Conservation (phyloP, 768 basidiomycete species). For the Russula sp. region DNA sequence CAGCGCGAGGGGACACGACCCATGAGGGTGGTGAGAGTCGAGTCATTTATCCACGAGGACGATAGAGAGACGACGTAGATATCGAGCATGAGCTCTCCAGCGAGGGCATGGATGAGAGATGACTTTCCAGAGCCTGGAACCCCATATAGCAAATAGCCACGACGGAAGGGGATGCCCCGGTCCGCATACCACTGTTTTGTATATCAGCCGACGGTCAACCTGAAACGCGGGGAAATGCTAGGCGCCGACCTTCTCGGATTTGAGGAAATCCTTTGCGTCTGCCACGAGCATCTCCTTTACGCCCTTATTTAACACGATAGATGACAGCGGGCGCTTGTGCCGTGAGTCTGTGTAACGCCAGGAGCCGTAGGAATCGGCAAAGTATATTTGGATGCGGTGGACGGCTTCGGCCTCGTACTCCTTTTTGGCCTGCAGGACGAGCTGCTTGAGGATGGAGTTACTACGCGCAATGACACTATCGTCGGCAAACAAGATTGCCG, state of each 20-base stretch:
- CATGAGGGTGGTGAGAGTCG: constrained; percentile 79
- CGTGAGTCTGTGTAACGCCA: constrained; percentile 87
- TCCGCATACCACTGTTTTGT: constrained; percentile 76
- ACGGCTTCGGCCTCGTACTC: constrained; percentile 84
- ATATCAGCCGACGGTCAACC: constrained; percentile 7
- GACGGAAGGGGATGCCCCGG: constrained; percentile 85
- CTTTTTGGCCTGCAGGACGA: constrained; percentile 83
- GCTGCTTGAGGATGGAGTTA: constrained; percentile 79
- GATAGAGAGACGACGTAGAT: constrained; percentile 88
- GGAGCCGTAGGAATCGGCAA: constrained; percentile 79
- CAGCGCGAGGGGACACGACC: constrained; percentile 78
- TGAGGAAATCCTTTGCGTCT: constrained; percentile 78
- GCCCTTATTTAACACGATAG: constrained; percentile 81
- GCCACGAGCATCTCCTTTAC: constrained; percentile 85
- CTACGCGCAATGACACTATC: constrained; percentile 75
- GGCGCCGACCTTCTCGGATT: constrained; percentile 61
- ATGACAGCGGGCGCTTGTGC: constrained; percentile 82
- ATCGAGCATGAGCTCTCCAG: constrained; percentile 83
- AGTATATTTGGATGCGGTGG: constrained; percentile 83
- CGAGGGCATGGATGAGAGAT: constrained; percentile 79
- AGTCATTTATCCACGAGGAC: constrained; percentile 83
- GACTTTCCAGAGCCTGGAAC: constrained; percentile 85
- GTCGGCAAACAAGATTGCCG: neutral
- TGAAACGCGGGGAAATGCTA: neutral
- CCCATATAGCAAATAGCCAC: constrained; percentile 79